phyloP scores from a whole-genome alignment of 2,329 filamentous ascomycete species.

The Aplosporella prunicola region DNA sequence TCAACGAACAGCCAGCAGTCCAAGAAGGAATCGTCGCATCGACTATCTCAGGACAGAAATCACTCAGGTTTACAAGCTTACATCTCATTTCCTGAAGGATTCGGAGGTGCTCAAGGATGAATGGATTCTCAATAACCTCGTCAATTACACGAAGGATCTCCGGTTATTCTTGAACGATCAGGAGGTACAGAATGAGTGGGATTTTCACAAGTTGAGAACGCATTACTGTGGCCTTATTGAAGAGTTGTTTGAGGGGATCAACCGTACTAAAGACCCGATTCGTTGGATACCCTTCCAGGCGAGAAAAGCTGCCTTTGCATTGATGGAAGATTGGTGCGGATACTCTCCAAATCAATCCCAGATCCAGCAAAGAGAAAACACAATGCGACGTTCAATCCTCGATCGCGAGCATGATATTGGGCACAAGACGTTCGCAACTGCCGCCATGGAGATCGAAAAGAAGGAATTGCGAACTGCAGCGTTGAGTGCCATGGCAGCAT shows the following conservation, averaged over 20 bases:
- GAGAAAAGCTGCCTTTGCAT: conserved; percentile 82
- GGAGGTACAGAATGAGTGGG: conserved; percentile 89
- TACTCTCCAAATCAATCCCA: conserved; percentile 86
- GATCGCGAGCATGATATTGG: conserved; percentile 64
- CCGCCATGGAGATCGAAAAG: conserved; percentile 95
- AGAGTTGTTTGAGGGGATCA: conserved; percentile 84
- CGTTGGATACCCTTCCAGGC: conserved; percentile 98
- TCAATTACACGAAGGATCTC: conserved; percentile 82
- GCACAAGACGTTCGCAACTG: conserved; percentile 69
- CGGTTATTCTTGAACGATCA: conserved; percentile 91
- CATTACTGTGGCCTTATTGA: conserved; percentile 94
- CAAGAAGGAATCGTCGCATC: conserved; percentile 70
- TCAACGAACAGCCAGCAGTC: conserved; percentile 73
- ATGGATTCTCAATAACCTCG: conserved; percentile 81
- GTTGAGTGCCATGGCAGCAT: conserved; percentile 85
- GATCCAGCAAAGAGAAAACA: conserved; percentile 72
- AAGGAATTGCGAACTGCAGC: conserved; percentile 82
- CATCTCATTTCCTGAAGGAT: conserved; percentile 76
- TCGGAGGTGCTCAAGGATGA: conserved; percentile 74
- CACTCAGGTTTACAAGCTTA: conserved; percentile 91
- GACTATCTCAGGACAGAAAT: conserved; percentile 87
- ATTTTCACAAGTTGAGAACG: conserved; percentile 81
- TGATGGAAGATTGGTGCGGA: conserved; percentile 99
- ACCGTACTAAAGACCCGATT: conserved; percentile 71
- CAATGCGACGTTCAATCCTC: conserved; percentile 75